Evolutionary conservation across 176 grass and related monocot species (phyloP).

Genomic region (maize (Zea mays)): DNA sequence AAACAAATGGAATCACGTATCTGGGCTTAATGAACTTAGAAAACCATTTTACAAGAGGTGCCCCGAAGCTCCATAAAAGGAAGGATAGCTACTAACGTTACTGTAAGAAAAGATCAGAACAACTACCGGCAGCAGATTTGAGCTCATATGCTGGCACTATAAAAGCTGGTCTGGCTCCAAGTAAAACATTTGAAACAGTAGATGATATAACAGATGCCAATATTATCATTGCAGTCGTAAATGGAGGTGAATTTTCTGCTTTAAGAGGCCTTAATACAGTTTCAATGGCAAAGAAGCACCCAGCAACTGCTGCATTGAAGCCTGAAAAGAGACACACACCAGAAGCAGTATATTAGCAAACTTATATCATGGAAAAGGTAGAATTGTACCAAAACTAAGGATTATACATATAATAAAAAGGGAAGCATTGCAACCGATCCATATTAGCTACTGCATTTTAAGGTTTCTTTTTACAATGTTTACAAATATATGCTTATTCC

Average conservation of each 20-base stretch:
- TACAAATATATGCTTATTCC: not conserved
- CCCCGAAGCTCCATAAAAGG: not conserved
- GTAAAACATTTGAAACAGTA: conserved; percentile 92
- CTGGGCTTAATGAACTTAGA: conserved; percentile 29
- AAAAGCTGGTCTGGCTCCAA: conserved; percentile 94
- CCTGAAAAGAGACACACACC: conserved; percentile 56
- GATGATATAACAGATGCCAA: conserved; percentile 97
- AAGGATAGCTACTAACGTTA: conserved; percentile 17
- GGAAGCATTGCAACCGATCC: not conserved
- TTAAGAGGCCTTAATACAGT: conserved; percentile 89
- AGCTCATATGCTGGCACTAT: conserved; percentile 88
- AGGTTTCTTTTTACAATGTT: conserved; percentile 1
- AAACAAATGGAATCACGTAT: not conserved
- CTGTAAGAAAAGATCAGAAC: conserved; percentile 37
- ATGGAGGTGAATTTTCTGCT: conserved; percentile 99
- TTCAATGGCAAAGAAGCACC: conserved; percentile 95
- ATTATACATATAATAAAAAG: not conserved
- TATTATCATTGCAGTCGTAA: conserved; percentile 97
- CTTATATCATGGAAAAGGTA: not conserved
- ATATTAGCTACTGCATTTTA: conserved; percentile 16
- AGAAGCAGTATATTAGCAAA: conserved; percentile 20
- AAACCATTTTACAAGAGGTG: not conserved
- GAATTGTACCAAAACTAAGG: not conserved
- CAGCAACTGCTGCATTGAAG: conserved; percentile 95
- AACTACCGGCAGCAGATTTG: conserved; percentile 95